These are phyloP conservation scores for Persicaria tinctoria DNA, from an alignment of 148 eudicot genomes.

Conservation along the genomic window DNA sequence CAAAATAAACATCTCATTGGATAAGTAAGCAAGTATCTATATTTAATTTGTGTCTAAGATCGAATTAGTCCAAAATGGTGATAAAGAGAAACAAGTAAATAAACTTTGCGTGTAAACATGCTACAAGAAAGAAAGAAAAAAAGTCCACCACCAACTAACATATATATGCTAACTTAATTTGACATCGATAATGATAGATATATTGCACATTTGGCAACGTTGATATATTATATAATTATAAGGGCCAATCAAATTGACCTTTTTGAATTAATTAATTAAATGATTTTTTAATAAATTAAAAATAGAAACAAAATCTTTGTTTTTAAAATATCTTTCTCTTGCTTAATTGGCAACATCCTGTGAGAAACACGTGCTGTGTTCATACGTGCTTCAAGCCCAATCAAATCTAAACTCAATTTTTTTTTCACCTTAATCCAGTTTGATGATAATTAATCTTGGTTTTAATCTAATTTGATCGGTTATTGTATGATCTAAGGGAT, in stretches of 20 bases:
- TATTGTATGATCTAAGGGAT: no score
- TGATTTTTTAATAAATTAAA: background rate
- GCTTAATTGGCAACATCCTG: background rate
- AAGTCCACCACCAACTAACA: background rate
- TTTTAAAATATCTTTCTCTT: background rate
- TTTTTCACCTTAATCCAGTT: no score
- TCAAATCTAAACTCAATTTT: no score
- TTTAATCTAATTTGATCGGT: no score
- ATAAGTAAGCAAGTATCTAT: background rate
- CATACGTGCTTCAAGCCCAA: no score
- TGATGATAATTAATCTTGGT: no score
- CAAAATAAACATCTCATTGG: background rate
- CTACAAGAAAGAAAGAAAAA: background rate
- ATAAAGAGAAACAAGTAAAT: conserved; percentile 1
- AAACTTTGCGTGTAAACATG: conserved; percentile 3
- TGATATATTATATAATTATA: background rate
- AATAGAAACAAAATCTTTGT: background rate
- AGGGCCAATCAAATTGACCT: background rate
- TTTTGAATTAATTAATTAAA: background rate
- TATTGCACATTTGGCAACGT: conserved; percentile 6
- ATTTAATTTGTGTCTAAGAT: background rate
- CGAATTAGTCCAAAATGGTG: conserved; percentile 8
- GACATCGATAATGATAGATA: background rate
- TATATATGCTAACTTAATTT: background rate
- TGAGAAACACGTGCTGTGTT: background rate